Conservation (phyloP, 331 rosid species). For the Telfairia occidentalis region DNA sequence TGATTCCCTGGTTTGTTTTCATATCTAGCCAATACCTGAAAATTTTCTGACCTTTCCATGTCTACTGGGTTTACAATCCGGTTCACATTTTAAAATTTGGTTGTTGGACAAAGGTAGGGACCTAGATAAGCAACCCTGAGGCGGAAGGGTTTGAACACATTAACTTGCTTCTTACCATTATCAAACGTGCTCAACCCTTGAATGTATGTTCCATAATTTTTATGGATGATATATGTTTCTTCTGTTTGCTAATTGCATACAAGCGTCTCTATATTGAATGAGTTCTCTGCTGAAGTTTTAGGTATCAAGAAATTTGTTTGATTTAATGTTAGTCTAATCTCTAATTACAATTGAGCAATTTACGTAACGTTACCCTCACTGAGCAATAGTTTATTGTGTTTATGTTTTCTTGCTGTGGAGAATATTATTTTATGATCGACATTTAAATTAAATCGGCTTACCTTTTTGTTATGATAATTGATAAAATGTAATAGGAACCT, state of each 20-base stretch:
- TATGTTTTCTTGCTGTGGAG: neutral
- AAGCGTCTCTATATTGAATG: neutral
- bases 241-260: neutral
- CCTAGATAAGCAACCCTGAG: neutral
- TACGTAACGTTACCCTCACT: neutral
- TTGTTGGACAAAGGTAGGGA: neutral
- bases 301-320: neutral
- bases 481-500: neutral
- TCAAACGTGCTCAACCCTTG: neutral
- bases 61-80: neutral
- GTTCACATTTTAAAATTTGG: neutral
- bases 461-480: neutral
- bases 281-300: neutral
- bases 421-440: neutral
- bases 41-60: neutral
- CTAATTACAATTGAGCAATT: neutral
- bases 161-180: neutral
- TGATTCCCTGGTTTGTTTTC: slow-evolving; percentile 3
- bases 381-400: neutral
- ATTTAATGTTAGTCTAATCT: neutral
- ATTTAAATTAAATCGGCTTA: neutral
- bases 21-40: neutral
- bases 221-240: neutral
- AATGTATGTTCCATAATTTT: neutral
- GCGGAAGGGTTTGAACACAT: neutral